Evolutionary conservation across 208 protist genomes (phyloP).

Genomic region (Leishmania lainsoni): DNA sequence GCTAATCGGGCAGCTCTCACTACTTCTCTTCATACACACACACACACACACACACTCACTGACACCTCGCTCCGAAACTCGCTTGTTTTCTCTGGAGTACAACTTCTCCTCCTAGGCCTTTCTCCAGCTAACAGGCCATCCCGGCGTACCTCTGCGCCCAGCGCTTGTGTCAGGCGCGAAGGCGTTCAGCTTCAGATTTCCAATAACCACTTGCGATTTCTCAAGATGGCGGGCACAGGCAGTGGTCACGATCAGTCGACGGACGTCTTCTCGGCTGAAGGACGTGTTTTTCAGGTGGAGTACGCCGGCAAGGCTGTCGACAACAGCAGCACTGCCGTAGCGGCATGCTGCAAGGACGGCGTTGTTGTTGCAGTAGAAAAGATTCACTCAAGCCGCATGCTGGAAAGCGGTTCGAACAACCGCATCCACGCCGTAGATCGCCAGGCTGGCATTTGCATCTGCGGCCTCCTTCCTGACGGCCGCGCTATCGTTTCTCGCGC

Average conservation of each 20-base stretch:
- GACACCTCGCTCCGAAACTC: neutral
- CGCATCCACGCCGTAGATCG: slow-evolving; percentile 95
- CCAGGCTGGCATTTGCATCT: slow-evolving; percentile 93
- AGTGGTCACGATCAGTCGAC: slow-evolving; percentile 97
- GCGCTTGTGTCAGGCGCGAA: neutral
- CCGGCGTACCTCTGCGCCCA: neutral
- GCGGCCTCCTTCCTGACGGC: slow-evolving; percentile 97
- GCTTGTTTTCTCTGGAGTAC: slow-evolving; percentile 8
- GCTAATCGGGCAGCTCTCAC: neutral
- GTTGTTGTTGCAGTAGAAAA: slow-evolving; percentile 99
- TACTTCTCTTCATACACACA: neutral
- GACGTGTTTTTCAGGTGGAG: slow-evolving; percentile 99
- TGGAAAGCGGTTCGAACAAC: slow-evolving; percentile 94
- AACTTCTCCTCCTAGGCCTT: neutral
- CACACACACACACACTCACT: neutral
- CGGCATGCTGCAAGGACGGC: slow-evolving; percentile 96
- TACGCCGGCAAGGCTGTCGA: slow-evolving; percentile 99
- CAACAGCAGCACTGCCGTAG: slow-evolving; percentile 98
- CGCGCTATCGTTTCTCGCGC: slow-evolving; percentile 94
- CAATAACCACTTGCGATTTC: slow-evolving; percentile 6
- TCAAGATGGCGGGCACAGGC: slow-evolving; percentile 60
- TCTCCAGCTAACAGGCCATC: neutral
- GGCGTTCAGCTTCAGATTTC: neutral
- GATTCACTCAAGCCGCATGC: slow-evolving; percentile 96
- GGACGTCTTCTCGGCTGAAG: slow-evolving; percentile 98